Percentiles rank a stretch among this genome's conserved stretches.
Evolutionary conservation across 2,329 filamentous ascomycete species (phyloP).

Genomic region (Fusarium burgessii): DNA sequence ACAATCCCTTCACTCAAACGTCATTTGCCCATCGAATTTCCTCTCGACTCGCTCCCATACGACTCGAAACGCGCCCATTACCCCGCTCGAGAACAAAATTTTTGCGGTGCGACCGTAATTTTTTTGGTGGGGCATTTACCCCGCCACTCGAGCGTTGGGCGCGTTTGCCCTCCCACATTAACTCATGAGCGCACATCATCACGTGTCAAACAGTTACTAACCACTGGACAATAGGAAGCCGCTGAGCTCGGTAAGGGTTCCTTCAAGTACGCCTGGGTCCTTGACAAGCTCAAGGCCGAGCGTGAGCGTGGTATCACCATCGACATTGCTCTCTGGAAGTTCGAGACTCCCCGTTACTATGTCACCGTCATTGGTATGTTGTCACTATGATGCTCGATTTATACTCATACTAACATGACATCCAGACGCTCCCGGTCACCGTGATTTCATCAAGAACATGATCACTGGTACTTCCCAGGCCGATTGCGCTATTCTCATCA

Average conservation of each 20-base stretch:
- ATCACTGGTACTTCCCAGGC: slow-evolving; percentile 99
- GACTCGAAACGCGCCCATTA: slow-evolving; percentile 15
- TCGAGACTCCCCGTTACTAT: slow-evolving; percentile 98
- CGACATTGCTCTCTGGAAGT: slow-evolving; percentile 99
- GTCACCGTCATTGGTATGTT: slow-evolving; percentile 94
- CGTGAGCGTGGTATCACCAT: slow-evolving; percentile 99
- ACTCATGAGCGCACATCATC: slow-evolving; percentile 13
- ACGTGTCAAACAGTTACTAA: slow-evolving; percentile 36
- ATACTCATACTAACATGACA: slow-evolving; percentile 21
- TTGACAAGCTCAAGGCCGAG: slow-evolving; percentile 99
- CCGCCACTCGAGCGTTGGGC: slow-evolving; percentile 34
- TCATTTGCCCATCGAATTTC: slow-evolving; percentile 19
- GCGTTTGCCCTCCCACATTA: slow-evolving; percentile 19
- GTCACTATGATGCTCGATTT: not conserved
- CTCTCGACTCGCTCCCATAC: slow-evolving; percentile 22
- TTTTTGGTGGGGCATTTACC: slow-evolving; percentile 35
- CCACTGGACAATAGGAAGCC: slow-evolving; percentile 77
- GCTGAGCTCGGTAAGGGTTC: slow-evolving; percentile 99
- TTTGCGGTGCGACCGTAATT: slow-evolving; percentile 30
- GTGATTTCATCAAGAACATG: slow-evolving; percentile 99
- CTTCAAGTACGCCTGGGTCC: slow-evolving; percentile 99
- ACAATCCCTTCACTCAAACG: slow-evolving; percentile 36
- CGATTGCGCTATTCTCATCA: slow-evolving; percentile 99
- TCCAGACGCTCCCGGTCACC: slow-evolving; percentile 96
- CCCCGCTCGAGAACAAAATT: slow-evolving; percentile 30